Evolutionary conservation across 495 filamentous ascomycete genomes (phyloP).

Genomic region (Neurospora sp.): DNA sequence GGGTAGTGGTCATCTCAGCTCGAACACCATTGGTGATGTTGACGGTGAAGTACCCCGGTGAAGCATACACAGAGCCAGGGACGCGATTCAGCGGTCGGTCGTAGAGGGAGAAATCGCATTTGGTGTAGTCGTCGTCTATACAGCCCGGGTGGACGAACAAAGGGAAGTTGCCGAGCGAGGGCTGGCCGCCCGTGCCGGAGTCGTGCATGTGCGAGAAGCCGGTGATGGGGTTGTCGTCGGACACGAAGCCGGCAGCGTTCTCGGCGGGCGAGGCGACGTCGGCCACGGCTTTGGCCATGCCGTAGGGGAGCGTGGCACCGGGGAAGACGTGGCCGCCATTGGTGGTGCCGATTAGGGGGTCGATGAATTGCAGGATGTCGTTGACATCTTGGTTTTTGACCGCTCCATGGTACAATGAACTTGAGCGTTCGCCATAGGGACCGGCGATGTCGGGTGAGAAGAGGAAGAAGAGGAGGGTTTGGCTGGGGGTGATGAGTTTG

Average conservation of each 20-base stretch:
- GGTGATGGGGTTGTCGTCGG: conserved; percentile 38
- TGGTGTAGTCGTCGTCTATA: conserved; percentile 48
- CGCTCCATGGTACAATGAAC: no score
- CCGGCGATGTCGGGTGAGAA: conserved; percentile 18
- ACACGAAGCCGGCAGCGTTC: conserved; percentile 58
- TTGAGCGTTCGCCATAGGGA: conserved; percentile 1
- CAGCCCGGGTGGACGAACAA: conserved; percentile 61
- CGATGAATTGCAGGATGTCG: conserved; percentile 32
- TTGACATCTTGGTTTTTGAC: conserved; percentile 1
- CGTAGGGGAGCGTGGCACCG: conserved; percentile 58
- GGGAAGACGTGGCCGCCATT: conserved; percentile 66
- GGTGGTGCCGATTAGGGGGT: conserved; percentile 52
- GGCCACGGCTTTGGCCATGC: conserved; percentile 63
- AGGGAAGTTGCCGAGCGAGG: conserved; percentile 68
- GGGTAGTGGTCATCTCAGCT: conserved; percentile 62
- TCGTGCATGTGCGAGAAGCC: conserved; percentile 62
- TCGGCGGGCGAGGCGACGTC: conserved; percentile 47
- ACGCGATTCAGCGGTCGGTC: conserved; percentile 39
- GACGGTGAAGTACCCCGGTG: conserved; percentile 60
- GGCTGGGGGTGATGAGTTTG: conserved; percentile 8
- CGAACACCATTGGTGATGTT: conserved; percentile 49
- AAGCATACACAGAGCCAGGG: conserved; percentile 43
- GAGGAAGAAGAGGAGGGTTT: conserved; percentile 11
- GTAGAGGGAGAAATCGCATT: conserved; percentile 49
- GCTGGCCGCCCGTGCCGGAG: conserved; percentile 45